phyloP scores from a whole-genome alignment of 495 filamentous ascomycete genomes.

The Elasticomyces elasticus region DNA sequence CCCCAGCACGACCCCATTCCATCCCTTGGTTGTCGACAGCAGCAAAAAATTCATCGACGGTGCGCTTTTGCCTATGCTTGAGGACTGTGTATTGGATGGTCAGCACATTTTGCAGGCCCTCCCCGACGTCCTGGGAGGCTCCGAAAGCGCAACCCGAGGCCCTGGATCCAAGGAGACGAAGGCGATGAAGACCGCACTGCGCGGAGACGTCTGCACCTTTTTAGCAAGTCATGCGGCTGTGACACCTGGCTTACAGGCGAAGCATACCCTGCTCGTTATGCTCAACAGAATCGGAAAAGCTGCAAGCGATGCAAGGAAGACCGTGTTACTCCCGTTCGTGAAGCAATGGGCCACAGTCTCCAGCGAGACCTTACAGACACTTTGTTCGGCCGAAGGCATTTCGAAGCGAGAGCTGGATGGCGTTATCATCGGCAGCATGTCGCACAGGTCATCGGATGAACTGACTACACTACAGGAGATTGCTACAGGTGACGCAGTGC shows the following conservation, averaged over 20 bases:
- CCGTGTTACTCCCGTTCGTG: conserved; percentile 59
- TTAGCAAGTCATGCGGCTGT: conserved; percentile 60
- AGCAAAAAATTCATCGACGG: conserved; percentile 49
- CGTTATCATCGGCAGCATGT: conserved; percentile 50
- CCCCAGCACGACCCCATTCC: neutral
- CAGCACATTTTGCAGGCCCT: conserved; percentile 1
- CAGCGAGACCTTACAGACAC: conserved; percentile 33
- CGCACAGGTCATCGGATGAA: conserved; percentile 57
- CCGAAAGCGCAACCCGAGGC: neutral
- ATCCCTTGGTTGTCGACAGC: conserved; percentile 42
- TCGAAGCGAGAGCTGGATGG: conserved; percentile 48
- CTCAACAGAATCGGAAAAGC: conserved; percentile 62
- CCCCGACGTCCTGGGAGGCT: conserved; percentile 9
- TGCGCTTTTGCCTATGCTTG: conserved; percentile 57
- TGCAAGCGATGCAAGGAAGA: conserved; percentile 53
- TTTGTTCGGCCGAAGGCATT: conserved; percentile 51
- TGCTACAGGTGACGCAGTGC: conserved; percentile 12
- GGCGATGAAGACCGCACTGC: conserved; percentile 52
- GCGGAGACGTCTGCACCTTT: conserved; percentile 59
- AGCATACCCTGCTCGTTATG: conserved; percentile 56
- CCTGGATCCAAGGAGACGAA: neutral
- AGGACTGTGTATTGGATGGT: conserved; percentile 72
- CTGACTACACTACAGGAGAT: conserved; percentile 47
- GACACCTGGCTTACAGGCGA: conserved; percentile 57
- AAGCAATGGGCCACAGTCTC: conserved; percentile 46